These are phyloP conservation scores for Colletotrichum siamense DNA, from an alignment of 2,329 filamentous ascomycete species.

Conservation along the genomic window DNA sequence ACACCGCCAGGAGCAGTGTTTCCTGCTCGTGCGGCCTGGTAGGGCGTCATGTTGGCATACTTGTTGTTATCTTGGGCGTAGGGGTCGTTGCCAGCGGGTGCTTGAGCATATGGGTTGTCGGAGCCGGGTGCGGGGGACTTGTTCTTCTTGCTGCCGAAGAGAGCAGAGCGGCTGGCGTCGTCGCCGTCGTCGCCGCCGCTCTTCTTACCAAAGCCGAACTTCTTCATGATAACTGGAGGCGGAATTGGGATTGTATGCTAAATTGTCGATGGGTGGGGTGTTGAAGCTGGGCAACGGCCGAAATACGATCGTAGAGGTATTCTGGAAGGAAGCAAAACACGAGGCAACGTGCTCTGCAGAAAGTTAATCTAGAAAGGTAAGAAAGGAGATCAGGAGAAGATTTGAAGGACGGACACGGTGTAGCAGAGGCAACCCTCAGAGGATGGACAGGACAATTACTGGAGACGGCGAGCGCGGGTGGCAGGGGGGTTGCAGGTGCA, in stretches of 20 bases:
- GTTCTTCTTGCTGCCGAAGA: conserved; percentile 63
- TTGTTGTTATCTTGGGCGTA: conserved; percentile 54
- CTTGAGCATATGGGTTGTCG: conserved; percentile 66
- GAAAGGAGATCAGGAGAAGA: not conserved
- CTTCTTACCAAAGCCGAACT: conserved; percentile 65
- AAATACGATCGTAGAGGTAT: not conserved
- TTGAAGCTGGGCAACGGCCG: not conserved
- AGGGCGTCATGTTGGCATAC: conserved; percentile 48
- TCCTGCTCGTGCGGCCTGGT: conserved; percentile 29
- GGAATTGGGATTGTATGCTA: not conserved
- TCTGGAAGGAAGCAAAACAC: conserved; percentile 10
- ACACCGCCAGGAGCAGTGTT: conserved; percentile 30
- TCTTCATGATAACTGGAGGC: conserved; percentile 54
- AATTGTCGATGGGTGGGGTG: not conserved
- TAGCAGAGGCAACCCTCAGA: not conserved
- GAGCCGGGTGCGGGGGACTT: conserved; percentile 47
- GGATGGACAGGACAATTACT: not conserved
- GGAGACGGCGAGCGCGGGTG: not conserved
- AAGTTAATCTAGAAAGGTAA: not conserved
- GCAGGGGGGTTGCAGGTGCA: not conserved
- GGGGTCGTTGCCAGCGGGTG: conserved; percentile 51
- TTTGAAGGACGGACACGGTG: not conserved
- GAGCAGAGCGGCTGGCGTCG: conserved; percentile 54
- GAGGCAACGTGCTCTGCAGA: conserved; percentile 5
- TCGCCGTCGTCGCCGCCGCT: conserved; percentile 59